phyloP scores from a whole-genome alignment of 1,139 yeast genomes.

The Geotrichum aggregatum region DNA sequence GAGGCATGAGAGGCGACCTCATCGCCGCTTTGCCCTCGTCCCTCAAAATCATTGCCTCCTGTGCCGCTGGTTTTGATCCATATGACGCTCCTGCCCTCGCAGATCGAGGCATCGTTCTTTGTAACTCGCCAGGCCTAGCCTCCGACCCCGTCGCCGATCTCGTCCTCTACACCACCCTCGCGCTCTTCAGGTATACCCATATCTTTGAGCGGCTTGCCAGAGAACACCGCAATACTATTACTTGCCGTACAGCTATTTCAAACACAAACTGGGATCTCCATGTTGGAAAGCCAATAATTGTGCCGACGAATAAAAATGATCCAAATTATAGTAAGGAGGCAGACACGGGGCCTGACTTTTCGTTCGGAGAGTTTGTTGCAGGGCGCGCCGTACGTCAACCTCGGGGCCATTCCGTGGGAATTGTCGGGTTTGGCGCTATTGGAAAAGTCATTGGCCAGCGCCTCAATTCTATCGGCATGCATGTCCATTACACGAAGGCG shows the following conservation, averaged over 20 bases:
- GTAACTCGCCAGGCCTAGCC: conserved; percentile 53
- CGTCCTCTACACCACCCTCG: conserved; percentile 56
- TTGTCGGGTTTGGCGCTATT: conserved; percentile 76
- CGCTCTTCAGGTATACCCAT: conserved; percentile 59
- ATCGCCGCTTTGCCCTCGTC: conserved; percentile 50
- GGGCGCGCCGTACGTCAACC: conserved; percentile 43
- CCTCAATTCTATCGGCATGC: conserved; percentile 60
- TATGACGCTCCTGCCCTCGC: conserved; percentile 48
- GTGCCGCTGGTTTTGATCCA: conserved; percentile 68
- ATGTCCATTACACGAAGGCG: conserved; percentile 60
- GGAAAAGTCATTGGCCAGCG: conserved; percentile 63
- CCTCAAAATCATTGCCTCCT: conserved; percentile 56
- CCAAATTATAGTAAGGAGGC: conserved; percentile 43
- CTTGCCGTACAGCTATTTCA: conserved; percentile 21
- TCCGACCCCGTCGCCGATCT: conserved; percentile 73
- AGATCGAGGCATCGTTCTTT: conserved; percentile 49
- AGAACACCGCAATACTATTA: conserved; percentile 43
- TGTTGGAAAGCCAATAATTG: conserved; percentile 38
- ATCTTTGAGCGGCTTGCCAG: conserved; percentile 48
- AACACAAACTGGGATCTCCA: conserved; percentile 24
- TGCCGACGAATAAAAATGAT: conserved; percentile 9
- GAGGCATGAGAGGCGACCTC: conserved; percentile 39
- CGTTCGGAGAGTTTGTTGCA: conserved; percentile 47
- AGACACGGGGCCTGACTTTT: conserved; percentile 25
- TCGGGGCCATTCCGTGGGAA: conserved; percentile 55